Evolutionary conservation across 2,329 filamentous ascomycete genomes (phyloP).

Genomic region (Moelleriella libera): DNA sequence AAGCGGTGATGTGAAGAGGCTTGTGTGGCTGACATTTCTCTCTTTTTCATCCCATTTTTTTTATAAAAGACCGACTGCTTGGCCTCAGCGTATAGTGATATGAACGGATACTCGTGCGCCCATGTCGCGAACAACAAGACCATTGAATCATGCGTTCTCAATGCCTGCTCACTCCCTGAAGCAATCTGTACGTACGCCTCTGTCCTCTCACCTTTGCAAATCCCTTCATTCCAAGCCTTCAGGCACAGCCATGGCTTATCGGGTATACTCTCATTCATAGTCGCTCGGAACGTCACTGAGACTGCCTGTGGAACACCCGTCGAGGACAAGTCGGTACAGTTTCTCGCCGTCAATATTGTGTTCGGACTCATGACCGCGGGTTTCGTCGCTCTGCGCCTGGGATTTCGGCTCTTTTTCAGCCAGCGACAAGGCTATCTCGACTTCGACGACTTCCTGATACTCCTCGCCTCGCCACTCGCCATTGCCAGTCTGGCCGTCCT

Average conservation of each 20-base stretch:
- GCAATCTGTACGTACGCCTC: background rate
- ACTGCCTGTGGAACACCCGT: background rate
- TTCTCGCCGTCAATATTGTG: constrained; percentile 1
- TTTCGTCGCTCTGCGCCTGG: background rate
- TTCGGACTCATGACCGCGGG: background rate
- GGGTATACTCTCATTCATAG: background rate
- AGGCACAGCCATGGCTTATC: too few relatives aligned
- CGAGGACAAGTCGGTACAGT: background rate
- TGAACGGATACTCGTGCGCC: background rate
- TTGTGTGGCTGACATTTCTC: background rate
- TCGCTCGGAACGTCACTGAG: constrained; percentile 1
- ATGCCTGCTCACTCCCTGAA: background rate
- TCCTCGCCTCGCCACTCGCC: constrained; percentile 1
- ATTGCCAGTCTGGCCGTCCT: background rate
- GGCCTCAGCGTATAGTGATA: background rate
- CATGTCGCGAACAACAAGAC: background rate
- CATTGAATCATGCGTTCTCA: background rate
- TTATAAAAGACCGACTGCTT: background rate
- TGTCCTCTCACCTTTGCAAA: background rate
- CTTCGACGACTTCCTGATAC: constrained; percentile 1
- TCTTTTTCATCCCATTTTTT: background rate
- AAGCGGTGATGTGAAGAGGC: too few relatives aligned
- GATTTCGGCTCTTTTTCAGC: constrained; percentile 1
- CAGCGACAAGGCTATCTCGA: background rate
- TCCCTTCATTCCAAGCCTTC: too few relatives aligned